Conservation (phyloP, 495 filamentous ascomycete species). For the Friedmanniomyces simplex region DNA sequence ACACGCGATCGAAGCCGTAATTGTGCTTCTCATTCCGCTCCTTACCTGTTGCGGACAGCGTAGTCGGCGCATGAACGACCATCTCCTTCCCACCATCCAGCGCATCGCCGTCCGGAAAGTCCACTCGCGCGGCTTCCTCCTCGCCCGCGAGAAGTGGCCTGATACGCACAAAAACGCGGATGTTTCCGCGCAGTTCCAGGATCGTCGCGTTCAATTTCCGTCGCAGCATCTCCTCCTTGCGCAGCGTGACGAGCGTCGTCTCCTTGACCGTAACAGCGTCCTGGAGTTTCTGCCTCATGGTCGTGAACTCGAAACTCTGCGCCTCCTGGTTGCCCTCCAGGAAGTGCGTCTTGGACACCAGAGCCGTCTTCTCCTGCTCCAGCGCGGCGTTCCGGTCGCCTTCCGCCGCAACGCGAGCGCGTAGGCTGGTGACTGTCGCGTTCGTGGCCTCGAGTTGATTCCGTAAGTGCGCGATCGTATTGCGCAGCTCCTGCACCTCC, state of each 20-base stretch:
- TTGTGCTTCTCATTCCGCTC: conserved; percentile 64
- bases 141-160: conserved; percentile 56
- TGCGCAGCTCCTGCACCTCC: conserved; percentile 57
- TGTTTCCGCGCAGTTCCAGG: conserved; percentile 98
- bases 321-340: conserved; percentile 80
- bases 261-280: conserved; percentile 60
- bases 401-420: conserved; percentile 52
- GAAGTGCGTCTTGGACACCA: conserved; percentile 56
- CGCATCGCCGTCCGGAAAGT: conserved; percentile 62
- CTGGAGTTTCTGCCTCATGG: conserved; percentile 64
- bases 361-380: conserved; percentile 18
- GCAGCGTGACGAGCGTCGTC: conserved; percentile 67
- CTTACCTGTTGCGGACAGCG: conserved; percentile 70
- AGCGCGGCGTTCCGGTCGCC: conserved; percentile 29
- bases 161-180: conserved; percentile 94
- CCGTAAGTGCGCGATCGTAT: conserved; percentile 36
- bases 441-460: conserved; percentile 13
- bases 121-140: conserved; percentile 55
- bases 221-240: conserved; percentile 81
- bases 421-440: conserved; percentile 27
- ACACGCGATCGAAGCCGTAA: conserved; percentile 92
- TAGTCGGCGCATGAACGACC: conserved; percentile 68
- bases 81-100: conserved; percentile 67
- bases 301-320: conserved; percentile 68
- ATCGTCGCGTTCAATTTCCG: conserved; percentile 95